Conservation (phyloP, 2,329 filamentous ascomycete species). For the Trichoderma sp. region DNA sequence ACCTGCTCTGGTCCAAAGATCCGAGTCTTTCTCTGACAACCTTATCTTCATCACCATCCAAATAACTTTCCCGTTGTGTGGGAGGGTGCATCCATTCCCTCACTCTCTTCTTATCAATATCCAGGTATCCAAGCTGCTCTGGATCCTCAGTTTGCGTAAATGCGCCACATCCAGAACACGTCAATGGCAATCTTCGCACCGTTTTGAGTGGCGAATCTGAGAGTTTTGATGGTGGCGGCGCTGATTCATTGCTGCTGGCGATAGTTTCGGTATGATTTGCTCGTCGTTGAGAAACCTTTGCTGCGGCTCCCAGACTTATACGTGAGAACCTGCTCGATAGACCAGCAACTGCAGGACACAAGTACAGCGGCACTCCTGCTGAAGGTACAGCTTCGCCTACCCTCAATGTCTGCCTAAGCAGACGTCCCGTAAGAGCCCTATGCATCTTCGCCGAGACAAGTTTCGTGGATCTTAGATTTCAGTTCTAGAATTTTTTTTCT, state of each 20-base stretch:
- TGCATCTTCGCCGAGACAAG: constrained; percentile 43
- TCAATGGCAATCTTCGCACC: constrained; percentile 52
- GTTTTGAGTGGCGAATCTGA: not conserved
- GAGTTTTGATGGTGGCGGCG: not conserved
- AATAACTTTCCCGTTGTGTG: constrained; percentile 28
- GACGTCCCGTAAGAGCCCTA: constrained; percentile 48
- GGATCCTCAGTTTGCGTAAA: constrained; percentile 60
- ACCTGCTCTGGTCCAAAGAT: constrained; percentile 46
- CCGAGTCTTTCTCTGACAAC: constrained; percentile 53
- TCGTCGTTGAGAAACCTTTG: constrained; percentile 31
- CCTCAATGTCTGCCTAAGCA: constrained; percentile 49
- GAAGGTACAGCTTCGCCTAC: constrained; percentile 45
- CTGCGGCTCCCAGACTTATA: not conserved
- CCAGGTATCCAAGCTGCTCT: constrained; percentile 60
- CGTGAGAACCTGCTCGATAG: constrained; percentile 31
- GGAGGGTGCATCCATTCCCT: constrained; percentile 48
- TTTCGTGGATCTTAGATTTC: not conserved
- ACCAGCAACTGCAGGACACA: constrained; percentile 50
- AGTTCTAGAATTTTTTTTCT: not conserved
- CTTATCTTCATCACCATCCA: constrained; percentile 46
- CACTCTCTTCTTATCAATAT: constrained; percentile 55
- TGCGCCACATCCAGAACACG: constrained; percentile 68
- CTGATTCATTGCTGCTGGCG: constrained; percentile 13
- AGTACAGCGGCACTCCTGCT: constrained; percentile 51
- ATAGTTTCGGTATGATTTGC: constrained; percentile 37